Evolutionary conservation across 306 rosid genomes (phyloP).

Genomic region (Trifolium dubium): DNA sequence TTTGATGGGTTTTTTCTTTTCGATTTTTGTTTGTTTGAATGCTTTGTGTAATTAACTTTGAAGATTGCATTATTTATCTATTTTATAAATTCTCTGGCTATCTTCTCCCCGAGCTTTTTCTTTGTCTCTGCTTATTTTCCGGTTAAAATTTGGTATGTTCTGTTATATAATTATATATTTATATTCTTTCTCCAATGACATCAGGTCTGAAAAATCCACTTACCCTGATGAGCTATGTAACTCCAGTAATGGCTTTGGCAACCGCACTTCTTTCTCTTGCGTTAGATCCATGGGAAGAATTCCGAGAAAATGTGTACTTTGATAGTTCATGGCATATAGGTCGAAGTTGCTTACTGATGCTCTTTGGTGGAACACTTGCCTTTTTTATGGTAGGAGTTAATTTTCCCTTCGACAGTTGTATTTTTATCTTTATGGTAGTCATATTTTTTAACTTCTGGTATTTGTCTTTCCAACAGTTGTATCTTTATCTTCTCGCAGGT

Average conservation of each 20-base stretch:
- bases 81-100: background rate
- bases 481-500: constrained; percentile 64
- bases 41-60: constrained; percentile 21
- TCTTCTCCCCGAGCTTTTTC: background rate
- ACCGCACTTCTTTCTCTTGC: constrained; percentile 78
- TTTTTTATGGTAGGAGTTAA: constrained; percentile 76
- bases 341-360: constrained; percentile 85
- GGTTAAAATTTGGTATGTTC: constrained; percentile 18
- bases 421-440: background rate
- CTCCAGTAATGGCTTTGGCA: constrained; percentile 88
- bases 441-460: constrained; percentile 20
- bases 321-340: constrained; percentile 71
- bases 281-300: constrained; percentile 91
- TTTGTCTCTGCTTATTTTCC: constrained; percentile 6
- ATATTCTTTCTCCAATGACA: constrained; percentile 39
- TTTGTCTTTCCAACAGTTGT: constrained; percentile 29
- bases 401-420: constrained; percentile 22
- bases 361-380: constrained; percentile 90
- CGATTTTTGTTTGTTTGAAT: background rate
- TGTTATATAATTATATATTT: constrained; percentile 8
- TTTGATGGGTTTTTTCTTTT: background rate
- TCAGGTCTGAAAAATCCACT: constrained; percentile 94
- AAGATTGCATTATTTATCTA: constrained; percentile 22
- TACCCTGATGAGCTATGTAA: constrained; percentile 88
- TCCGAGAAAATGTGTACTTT: constrained; percentile 69